A percentile compares a stretch with the other conserved stretches of the same genome.
These are phyloP conservation scores for Vigna radiata DNA, from an alignment of 306 rosid genomes.

Conservation along the genomic window DNA sequence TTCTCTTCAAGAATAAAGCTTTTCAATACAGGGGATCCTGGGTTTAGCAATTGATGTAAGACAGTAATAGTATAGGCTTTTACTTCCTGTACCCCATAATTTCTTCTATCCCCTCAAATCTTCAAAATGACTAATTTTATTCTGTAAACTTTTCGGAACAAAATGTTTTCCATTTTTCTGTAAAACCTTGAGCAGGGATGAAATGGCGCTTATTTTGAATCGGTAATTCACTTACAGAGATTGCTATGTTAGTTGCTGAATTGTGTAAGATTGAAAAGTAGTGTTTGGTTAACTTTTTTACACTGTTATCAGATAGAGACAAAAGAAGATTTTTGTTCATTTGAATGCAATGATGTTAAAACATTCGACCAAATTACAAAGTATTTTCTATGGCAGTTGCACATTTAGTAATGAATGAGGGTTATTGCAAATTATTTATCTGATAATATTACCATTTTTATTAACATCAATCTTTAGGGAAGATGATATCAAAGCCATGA, in stretches of 20 bases:
- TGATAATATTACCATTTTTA: background rate
- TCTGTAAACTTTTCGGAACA: too few species aligned
- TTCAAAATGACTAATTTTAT: too few species aligned
- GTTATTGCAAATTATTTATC: background rate
- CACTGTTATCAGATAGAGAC: too few species aligned
- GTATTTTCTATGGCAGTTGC: background rate
- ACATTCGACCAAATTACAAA: background rate
- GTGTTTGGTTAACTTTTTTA: too few species aligned
- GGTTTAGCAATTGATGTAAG: conserved; percentile 26
- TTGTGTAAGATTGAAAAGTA: too few species aligned
- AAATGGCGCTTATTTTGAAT: too few species aligned
- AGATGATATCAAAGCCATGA: background rate
- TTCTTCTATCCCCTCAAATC: too few species aligned
- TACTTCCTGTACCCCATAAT: too few species aligned
- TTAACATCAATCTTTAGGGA: background rate
- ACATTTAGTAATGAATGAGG: background rate
- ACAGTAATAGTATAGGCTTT: background rate
- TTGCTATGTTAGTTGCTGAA: background rate
- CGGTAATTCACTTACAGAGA: too few species aligned
- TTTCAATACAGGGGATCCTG: background rate
- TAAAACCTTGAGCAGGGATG: background rate
- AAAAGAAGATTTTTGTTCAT: too few species aligned
- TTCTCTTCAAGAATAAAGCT: conserved; percentile 24
- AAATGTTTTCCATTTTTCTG: too few species aligned
- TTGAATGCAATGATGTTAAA: too few species aligned